Conservation (phyloP, 352 stramenopile species). For the Phytophthora quininea region DNA sequence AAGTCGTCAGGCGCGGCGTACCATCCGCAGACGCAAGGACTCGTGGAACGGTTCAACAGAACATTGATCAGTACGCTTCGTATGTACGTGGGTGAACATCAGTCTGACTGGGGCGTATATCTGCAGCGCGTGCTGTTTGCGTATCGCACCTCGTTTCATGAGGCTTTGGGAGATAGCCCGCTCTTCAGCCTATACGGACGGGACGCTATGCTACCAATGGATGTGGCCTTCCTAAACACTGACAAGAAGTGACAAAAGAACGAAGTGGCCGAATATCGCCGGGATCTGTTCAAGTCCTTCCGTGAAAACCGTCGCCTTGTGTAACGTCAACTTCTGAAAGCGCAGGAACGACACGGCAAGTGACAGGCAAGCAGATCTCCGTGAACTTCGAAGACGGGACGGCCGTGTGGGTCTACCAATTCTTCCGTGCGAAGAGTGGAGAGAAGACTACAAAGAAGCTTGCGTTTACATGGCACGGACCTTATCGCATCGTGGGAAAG, state of each 20-base stretch:
- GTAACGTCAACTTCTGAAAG: neutral
- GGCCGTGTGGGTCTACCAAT: neutral
- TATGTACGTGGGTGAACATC: constrained; percentile 5
- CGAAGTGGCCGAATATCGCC: neutral
- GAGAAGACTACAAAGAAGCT: neutral
- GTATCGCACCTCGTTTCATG: constrained; percentile 10
- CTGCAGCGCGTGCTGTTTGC: constrained; percentile 6
- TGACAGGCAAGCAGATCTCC: neutral
- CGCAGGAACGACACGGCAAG: neutral
- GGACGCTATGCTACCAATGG: neutral
- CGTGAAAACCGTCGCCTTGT: neutral
- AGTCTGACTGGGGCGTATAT: constrained; percentile 8
- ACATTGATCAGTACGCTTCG: constrained; percentile 6
- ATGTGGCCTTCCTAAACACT: constrained; percentile 8
- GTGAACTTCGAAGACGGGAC: neutral
- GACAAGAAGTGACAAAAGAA: neutral
- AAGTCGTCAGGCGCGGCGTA: constrained; percentile 1
- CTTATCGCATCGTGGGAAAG: neutral
- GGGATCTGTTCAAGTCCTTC: neutral
- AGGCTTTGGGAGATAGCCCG: neutral
- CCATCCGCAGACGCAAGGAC: constrained; percentile 9
- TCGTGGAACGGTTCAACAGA: constrained; percentile 12
- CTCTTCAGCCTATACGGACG: constrained; percentile 10
- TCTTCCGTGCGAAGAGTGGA: neutral
- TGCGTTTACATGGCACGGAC: neutral